Conservation (phyloP, 345 rosid genomes). For the Cochlearia excelsa region DNA sequence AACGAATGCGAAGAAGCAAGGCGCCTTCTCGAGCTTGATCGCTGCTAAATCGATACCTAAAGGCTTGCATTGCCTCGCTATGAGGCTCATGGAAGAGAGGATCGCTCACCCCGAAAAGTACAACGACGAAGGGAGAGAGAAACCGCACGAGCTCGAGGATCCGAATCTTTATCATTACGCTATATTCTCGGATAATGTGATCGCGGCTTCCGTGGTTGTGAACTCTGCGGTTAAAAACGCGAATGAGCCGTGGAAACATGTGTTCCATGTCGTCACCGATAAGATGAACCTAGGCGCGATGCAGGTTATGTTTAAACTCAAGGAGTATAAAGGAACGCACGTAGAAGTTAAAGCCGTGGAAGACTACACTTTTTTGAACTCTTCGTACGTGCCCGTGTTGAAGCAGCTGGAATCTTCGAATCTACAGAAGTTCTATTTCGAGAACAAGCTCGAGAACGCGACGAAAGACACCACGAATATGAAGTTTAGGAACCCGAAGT, state of each 20-base stretch:
- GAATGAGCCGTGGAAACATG: slow-evolving; percentile 88
- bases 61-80: slow-evolving; percentile 87
- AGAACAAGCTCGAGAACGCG: slow-evolving; percentile 92
- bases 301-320: slow-evolving; percentile 97
- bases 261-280: slow-evolving; percentile 94
- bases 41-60: slow-evolving; percentile 96
- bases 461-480: slow-evolving; percentile 87
- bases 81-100: slow-evolving; percentile 97
- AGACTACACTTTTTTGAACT: slow-evolving; percentile 86
- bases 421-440: slow-evolving; percentile 88
- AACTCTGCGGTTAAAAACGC: slow-evolving; percentile 96
- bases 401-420: slow-evolving; percentile 83
- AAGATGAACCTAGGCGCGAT: slow-evolving; percentile 98
- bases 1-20: slow-evolving; percentile 90
- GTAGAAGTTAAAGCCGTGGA: slow-evolving; percentile 98
- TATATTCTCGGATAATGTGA: slow-evolving; percentile 84
- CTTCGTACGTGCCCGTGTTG: slow-evolving; percentile 89
- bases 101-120: slow-evolving; percentile 84
- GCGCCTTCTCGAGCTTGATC: slow-evolving; percentile 89
- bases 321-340: slow-evolving; percentile 89
- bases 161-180: slow-evolving; percentile 88
- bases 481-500: slow-evolving; percentile 98
- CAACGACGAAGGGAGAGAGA: slow-evolving; percentile 65
- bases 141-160: slow-evolving; percentile 66
- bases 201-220: slow-evolving; percentile 94